Conservation (phyloP, 345 rosid species). For the Toxicodendron radicans region DNA sequence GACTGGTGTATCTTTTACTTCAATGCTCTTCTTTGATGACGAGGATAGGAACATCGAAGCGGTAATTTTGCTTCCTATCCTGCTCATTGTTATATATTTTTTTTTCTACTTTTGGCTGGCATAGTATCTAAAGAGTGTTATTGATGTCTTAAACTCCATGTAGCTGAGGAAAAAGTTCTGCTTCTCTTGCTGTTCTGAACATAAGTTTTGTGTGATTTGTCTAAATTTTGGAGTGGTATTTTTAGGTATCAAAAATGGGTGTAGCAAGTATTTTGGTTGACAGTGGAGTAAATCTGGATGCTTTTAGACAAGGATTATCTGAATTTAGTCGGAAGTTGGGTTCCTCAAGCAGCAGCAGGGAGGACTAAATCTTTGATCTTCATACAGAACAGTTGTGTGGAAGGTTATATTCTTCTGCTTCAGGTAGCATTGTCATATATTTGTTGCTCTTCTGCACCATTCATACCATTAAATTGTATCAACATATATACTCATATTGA, state of each 20-base stretch:
- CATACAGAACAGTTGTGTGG: not conserved
- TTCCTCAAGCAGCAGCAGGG: slow-evolving; percentile 20
- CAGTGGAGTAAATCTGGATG: slow-evolving; percentile 37
- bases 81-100: not conserved
- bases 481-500: not conserved
- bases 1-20: slow-evolving; percentile 40
- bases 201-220: not conserved
- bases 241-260: slow-evolving; percentile 51
- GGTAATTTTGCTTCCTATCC: slow-evolving; percentile 21
- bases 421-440: not conserved
- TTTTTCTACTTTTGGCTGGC: not conserved
- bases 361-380: slow-evolving; percentile 1
- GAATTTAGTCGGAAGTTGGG: slow-evolving; percentile 24
- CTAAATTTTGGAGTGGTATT: not conserved
- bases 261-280: slow-evolving; percentile 41
- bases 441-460: not conserved
- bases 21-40: slow-evolving; percentile 57
- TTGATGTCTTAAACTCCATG: not conserved
- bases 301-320: slow-evolving; percentile 39
- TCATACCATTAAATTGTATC: not conserved
- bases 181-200: not conserved
- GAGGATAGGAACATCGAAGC: slow-evolving; percentile 45
- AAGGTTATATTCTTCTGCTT: too few relatives aligned
- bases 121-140: not conserved
- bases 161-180: not conserved